Conservation (phyloP, 164 flowering plant species). For the Vitis riparia region DNA sequence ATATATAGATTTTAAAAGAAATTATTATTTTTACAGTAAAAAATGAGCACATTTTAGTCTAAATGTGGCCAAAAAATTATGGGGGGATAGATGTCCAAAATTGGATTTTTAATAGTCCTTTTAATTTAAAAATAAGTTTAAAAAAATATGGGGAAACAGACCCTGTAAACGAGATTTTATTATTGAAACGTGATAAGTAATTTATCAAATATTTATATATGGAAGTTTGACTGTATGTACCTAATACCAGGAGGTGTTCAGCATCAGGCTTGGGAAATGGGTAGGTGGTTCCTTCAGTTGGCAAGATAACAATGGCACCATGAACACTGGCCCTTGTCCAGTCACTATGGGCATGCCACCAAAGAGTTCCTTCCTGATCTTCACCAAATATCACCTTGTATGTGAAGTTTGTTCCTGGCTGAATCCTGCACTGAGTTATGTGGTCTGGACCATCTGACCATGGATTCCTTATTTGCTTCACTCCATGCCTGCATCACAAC, state of each 20-base stretch:
- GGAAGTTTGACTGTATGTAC: no score
- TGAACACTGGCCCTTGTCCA: constrained; percentile 52
- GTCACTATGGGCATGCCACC: constrained; percentile 60
- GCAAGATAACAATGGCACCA: constrained; percentile 39
- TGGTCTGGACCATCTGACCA: constrained; percentile 52
- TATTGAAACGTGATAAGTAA: no score
- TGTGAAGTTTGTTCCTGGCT: constrained; percentile 30
- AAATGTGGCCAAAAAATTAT: no score
- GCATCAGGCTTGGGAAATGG: constrained; percentile 41
- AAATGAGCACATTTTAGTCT: no score
- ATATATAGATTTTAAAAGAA: no score
- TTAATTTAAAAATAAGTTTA: no score
- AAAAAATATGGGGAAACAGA: no score
- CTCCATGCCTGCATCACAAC: constrained; percentile 43
- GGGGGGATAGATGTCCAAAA: no score
- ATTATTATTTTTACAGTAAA: no score
- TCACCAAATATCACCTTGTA: constrained; percentile 23
- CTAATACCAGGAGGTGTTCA: constrained; percentile 7
- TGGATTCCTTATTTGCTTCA: constrained; percentile 44
- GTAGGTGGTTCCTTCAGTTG: constrained; percentile 16
- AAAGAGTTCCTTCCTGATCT: constrained; percentile 39
- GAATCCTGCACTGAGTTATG: constrained; percentile 40
- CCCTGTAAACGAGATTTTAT: no score
- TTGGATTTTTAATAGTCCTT: no score
- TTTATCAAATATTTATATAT: no score